Base-by-base conservation (phyloP, 1,284 basidiomycete species). In the Sanghuangporus weigelae region DNA sequence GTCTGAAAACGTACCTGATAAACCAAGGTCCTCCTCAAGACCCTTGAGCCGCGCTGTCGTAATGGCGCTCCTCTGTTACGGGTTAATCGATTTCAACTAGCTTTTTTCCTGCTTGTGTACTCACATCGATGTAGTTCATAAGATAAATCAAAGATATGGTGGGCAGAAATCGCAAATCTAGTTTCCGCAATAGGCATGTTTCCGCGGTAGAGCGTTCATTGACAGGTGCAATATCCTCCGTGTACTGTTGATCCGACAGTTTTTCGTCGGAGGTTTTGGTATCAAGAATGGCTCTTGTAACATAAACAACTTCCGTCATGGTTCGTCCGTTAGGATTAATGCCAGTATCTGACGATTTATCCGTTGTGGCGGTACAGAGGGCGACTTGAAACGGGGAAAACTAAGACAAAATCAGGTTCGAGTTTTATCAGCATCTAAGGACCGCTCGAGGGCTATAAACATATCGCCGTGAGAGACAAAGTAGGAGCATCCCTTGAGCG, bases 61-160 rank as follows among this genome's bases (percentile, higher is more conserved):
- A n/a, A 60, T 36, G n/a, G 62, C 62, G 23, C 5, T 60, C 19
- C 62, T 53, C 62, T 63, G 36, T n/a, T 10, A 64, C 26, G 19
- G 14, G 46, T 44, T 26, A 42, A n/a, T 51, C 11, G 23, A 38
- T 23, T 8, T 8, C 35, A 40, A 57, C 21, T 49, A 19, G 57
- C 48, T 16, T 6, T 35, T 48, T 40, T 23, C n/a, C 42, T 67
- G 5, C 12, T 19, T 12, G 46, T 31, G 62, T 14, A n/a, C 66
- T 59, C 59, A 68, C 67, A 53, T 63, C 67, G 39, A 65, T 65
- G 57, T 69, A 70, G 53, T 70, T 70, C 69, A 70, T 65, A 23
- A 70, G 66, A 55, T 65, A 70, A 54, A 70, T 69, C 6, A 69
- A 38, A 35, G 64, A 61, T 50, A 70, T 64, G 55, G 63, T 68